Base-by-base conservation (phyloP, 306 rosid genomes). In the Quillaja saponaria region DNA sequence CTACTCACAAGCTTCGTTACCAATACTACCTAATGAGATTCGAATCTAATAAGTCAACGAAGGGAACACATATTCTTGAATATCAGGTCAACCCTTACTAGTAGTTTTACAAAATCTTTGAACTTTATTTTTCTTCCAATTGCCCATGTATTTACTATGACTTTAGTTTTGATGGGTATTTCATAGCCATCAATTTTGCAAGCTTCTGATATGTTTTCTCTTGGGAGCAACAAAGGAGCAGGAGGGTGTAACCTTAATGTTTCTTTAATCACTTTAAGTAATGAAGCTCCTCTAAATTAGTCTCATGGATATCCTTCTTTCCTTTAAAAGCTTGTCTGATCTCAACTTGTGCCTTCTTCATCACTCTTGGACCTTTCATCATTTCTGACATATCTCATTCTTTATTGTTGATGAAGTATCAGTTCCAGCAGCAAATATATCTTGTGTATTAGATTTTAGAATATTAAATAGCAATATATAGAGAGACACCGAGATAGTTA, bases 91-190 rank as follows among this genome's bases (percentile, higher is more conserved):
- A n/a, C n/a, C n/a, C n/a, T n/a, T n/a, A n/a, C n/a, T n/a, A n/a
- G n/a, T n/a, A n/a, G n/a, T n/a, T n/a, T n/a, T n/a, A n/a, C n/a
- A n/a, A n/a, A n/a, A n/a, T n/a, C n/a, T n/a, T n/a, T n/a, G n/a
- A n/a, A n/a, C n/a, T n/a, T n/a, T n/a, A n/a, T n/a, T n/a, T 79
- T 77, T 61, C 84, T 79, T 12, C 61, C 80, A 40, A 79, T 12
- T 19, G 77, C 77, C 77, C 80, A 79, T 6, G 74, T 80, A 16
- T 79, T 74, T 5, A 79, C 34, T 0, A 79, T 55, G 47, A 79
- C 77, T 45, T 61, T 66, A 3, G 84, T 74, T 18, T 61, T 56
- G 0, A 31, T 7, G 1, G 80, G 68, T 50, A 79, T 66, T 0
- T 55, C 61, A 52, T 71, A 71, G 0, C 75, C 84, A 14, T 40